Base-by-base conservation (phyloP, 208 protist species). In the Leishmania tropica region DNA sequence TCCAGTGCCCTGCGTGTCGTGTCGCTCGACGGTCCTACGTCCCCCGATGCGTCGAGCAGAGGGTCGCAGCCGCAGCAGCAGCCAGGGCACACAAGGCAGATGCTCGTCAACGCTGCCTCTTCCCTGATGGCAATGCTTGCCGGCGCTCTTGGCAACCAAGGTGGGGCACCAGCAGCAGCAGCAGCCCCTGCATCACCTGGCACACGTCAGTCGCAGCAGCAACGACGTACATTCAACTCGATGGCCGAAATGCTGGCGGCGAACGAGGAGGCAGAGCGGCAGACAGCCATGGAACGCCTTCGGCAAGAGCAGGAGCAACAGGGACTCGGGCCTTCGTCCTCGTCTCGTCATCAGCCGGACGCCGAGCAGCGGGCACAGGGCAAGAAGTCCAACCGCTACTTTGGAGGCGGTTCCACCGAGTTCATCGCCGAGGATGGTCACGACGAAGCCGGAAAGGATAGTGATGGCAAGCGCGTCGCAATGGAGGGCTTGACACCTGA, bases 1-100 rank as follows among this genome's bases (percentile, higher is more conserved):
- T 93, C 88, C 1, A 87, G 83, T n/a, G 83, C 87, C 35, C 58
- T 97, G 78, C 93, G 92, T 11, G 92, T 97, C 4, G 87, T 95
- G 7, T 17, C 84, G 35, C 82, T 84, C 11, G 85, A 76, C 19
- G 86, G 60, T 21, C 45, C 73, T 2, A 77, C 53, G 21, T 54
- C 48, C 5, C 58, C 72, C 35, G 64, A 83, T 21, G 75, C 83
- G 5, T 31, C 79, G 10, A 76, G 42, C 51, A 81, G 11, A n/a
- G 45, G 11, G n/a, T 35, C 6, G 37, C 51, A 51, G 56, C 40
- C 13, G 60, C 65, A 60, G 48, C 75, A 81, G 51, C 81, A 79
- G 51, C 21, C 42, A 28, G 82, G 77, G 1, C 51, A 42, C 11
- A 64, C 75, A 15, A 73, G 70, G 53, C 75, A 77, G 40, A 72